Conservation (phyloP, 2,329 filamentous ascomycete species). For the Juglanconis juglandina region DNA sequence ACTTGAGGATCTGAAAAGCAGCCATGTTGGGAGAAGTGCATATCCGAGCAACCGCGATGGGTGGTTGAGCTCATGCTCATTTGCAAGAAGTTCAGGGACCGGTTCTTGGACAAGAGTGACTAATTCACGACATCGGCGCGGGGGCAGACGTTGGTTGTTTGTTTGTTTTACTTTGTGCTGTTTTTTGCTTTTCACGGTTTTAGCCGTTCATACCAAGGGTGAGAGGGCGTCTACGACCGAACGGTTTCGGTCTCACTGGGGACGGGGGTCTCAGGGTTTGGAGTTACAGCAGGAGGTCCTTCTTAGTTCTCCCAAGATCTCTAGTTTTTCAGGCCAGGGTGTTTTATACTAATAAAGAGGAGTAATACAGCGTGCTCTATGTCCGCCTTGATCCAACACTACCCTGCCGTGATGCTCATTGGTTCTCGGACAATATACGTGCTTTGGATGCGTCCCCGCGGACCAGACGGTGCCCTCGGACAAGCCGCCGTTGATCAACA, state of each 20-base stretch:
- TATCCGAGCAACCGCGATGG: too few relatives aligned
- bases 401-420: background rate
- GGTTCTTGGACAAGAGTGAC: too few relatives aligned
- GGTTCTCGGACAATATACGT: background rate
- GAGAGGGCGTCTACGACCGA: too few relatives aligned
- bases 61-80: too few relatives aligned
- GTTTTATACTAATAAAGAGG: background rate
- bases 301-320: background rate
- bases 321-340: background rate
- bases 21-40: too few relatives aligned
- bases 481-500: constrained; percentile 52
- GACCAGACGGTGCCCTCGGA: constrained; percentile 31
- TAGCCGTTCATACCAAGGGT: too few relatives aligned
- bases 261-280: background rate
- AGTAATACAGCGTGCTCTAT: background rate
- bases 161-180: too few relatives aligned
- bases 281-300: background rate
- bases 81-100: too few relatives aligned
- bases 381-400: background rate
- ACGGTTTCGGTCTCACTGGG: too few relatives aligned
- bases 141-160: too few relatives aligned
- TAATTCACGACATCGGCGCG: too few relatives aligned
- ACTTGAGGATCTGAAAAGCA: background rate
- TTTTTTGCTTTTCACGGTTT: too few relatives aligned
- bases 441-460: constrained; percentile 20